Base-by-base conservation (phyloP, 176 grass and related monocot genomes). In the Oryza glaberrima region DNA sequence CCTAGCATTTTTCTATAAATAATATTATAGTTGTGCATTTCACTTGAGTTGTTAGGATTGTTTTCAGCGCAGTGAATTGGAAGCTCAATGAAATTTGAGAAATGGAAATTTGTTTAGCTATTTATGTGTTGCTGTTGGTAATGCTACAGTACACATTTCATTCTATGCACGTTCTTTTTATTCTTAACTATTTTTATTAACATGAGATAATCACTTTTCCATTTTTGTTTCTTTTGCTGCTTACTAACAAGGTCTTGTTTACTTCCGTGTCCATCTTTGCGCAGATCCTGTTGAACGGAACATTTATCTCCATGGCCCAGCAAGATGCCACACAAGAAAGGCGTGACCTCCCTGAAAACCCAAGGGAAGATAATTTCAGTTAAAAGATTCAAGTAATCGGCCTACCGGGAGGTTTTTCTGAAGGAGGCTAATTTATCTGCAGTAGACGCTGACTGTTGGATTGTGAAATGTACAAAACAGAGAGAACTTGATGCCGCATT, bases 391-490 rank as follows among this genome's bases (percentile, higher is more conserved):
- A 80, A 72, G 30, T 23, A 40, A 67, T 25, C 34, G 44, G 40
- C 38, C 3, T 65, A 28, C 47, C 26, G 23, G 76, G 19, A 75
- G 75, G 11, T 64, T 51, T 23, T 47, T 79, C 67, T 54, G 77
- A 40, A 48, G 9, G 23, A 51, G 56, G 67, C 22, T 38, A 70
- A 70, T 56, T 69, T 22, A 58, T 80, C 34, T 34, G 54, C 38
- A 16, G 3, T 54, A 81, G 72, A 70, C 69, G 60, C 47, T 41
- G 61, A 89, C 82, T 76, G 66, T 32, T 73, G 69, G 63, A 72
- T 81, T 74, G 19, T 81, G 61, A 84, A 85, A 47, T 84, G 82
- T 85, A 89, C 49, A 85, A 70, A 84, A 76, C 7, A 15, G 84
- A 70, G 4, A 68, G 51, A 45, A 73, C 36, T 32, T 61, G 79